Conservation (phyloP, 768 basidiomycete species). For the Suillus fuscotomentosus region DNA sequence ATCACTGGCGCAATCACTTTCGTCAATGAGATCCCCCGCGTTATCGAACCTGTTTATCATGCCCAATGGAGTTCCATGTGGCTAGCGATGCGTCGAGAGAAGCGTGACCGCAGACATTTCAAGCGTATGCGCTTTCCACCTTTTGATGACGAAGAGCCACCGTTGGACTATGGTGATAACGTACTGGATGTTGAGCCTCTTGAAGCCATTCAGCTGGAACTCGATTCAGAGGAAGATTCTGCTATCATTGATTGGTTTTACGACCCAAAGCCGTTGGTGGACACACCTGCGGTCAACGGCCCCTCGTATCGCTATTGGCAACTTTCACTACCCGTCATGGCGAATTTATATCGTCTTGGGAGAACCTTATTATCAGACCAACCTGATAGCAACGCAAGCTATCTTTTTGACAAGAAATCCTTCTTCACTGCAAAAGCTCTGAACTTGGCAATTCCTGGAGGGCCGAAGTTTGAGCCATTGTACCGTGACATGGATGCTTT, state of each 20-base stretch:
- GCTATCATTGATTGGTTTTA: conserved; percentile 99
- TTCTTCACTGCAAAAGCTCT: conserved; percentile 99
- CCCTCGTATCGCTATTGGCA: conserved; percentile 93
- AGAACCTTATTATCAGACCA: conserved; percentile 92
- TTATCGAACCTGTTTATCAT: conserved; percentile 97
- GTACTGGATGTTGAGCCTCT: conserved; percentile 96
- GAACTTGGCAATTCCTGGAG: conserved; percentile 96
- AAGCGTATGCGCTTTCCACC: conserved; percentile 99
- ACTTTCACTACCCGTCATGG: conserved; percentile 91
- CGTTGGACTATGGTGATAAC: conserved; percentile 98
- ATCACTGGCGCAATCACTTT: conserved; percentile 99
- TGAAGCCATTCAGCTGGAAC: conserved; percentile 95
- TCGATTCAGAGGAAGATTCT: conserved; percentile 88
- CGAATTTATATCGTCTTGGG: conserved; percentile 93
- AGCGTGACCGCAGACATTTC: conserved; percentile 97
- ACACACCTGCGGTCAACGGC: conserved; percentile 90
- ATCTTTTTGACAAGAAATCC: conserved; percentile 95
- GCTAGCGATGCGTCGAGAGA: conserved; percentile 98
- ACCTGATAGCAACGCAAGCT: conserved; percentile 85
- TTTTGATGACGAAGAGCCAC: conserved; percentile 99
- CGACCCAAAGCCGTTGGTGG: conserved; percentile 91
- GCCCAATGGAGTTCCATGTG: conserved; percentile 99
- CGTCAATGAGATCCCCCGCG: conserved; percentile 95
- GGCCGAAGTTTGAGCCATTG: conserved; percentile 97
- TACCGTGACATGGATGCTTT: conserved; percentile 96